phyloP scores from a whole-genome alignment of 2,329 filamentous ascomycete species.

The Amylocarpus encephaloides region DNA sequence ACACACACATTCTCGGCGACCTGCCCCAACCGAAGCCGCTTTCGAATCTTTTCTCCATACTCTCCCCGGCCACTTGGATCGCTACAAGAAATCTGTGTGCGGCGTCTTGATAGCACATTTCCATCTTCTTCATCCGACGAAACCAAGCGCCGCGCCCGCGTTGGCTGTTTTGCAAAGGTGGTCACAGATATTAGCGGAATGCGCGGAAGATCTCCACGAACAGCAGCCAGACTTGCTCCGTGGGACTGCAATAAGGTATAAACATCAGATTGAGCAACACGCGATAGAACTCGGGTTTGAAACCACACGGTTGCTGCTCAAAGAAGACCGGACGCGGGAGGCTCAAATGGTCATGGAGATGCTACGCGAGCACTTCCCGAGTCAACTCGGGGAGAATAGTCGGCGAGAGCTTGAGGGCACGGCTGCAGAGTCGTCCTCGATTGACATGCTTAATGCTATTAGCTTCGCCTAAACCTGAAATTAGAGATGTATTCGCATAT shows the following conservation, averaged over 20 bases:
- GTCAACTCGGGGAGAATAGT: slow-evolving; percentile 15
- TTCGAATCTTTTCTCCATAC: not conserved
- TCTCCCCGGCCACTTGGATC: not conserved
- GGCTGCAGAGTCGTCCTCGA: slow-evolving; percentile 23
- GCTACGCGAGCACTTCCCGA: slow-evolving; percentile 20
- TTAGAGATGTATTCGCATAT: too few relatives aligned
- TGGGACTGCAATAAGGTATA: too few relatives aligned
- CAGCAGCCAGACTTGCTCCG: too few relatives aligned
- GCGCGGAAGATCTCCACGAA: too few relatives aligned
- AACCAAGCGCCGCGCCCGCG: slow-evolving; percentile 19
- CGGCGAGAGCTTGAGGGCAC: slow-evolving; percentile 12
- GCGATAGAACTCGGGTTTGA: slow-evolving; percentile 21
- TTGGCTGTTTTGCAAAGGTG: slow-evolving; percentile 13
- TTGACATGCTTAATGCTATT: slow-evolving; percentile 22
- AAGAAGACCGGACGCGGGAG: slow-evolving; percentile 18
- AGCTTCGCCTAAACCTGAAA: slow-evolving; percentile 10
- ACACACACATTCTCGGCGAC: not conserved
- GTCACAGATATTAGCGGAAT: not conserved
- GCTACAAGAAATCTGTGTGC: not conserved
- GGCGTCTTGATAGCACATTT: slow-evolving; percentile 12
- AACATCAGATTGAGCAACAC: not conserved
- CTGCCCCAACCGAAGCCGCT: not conserved
- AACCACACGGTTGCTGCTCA: slow-evolving; percentile 23
- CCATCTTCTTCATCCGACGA: slow-evolving; percentile 23
- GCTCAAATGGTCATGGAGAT: slow-evolving; percentile 26